Percentiles rank a stretch among this genome's conserved stretches.
These are phyloP conservation scores for Aspergillus sp. DNA, from an alignment of 2,329 filamentous ascomycete species.

Conservation along the genomic window DNA sequence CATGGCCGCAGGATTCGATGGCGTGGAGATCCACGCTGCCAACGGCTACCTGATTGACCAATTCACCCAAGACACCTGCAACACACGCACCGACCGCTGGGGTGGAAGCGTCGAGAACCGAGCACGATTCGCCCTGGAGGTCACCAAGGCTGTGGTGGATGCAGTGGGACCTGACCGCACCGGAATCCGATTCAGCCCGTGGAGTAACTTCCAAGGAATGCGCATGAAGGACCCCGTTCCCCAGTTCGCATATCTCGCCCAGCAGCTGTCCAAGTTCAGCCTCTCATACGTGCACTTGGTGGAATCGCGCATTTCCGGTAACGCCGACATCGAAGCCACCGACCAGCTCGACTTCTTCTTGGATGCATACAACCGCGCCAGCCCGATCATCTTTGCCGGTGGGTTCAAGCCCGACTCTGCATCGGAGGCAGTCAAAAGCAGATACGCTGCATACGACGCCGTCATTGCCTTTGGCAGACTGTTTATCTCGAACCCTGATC, in stretches of 20 bases:
- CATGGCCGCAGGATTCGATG: conserved; percentile 50
- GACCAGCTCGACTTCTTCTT: conserved; percentile 36
- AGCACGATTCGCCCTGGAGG: conserved; percentile 50
- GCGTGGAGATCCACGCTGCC: conserved; percentile 44
- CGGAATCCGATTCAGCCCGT: conserved; percentile 41
- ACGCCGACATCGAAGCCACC: background rate
- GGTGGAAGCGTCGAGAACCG: conserved; percentile 47
- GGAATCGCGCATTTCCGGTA: conserved; percentile 43
- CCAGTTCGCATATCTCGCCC: conserved; percentile 56
- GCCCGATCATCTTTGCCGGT: conserved; percentile 46
- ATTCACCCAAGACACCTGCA: conserved; percentile 43
- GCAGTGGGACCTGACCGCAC: conserved; percentile 39
- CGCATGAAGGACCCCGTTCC: conserved; percentile 56
- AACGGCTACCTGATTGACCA: conserved; percentile 50
- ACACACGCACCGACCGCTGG: conserved; percentile 44
- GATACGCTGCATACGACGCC: conserved; percentile 17
- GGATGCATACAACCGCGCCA: conserved; percentile 38
- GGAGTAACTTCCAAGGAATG: conserved; percentile 39
- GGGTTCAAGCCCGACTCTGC: conserved; percentile 37
- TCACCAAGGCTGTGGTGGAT: conserved; percentile 38
- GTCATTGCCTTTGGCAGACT: conserved; percentile 30
- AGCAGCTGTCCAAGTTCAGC: conserved; percentile 44
- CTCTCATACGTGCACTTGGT: conserved; percentile 59
- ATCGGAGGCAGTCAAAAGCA: conserved; percentile 24
- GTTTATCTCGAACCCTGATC: conserved; percentile 22